Evolutionary conservation across 805 yeast genomes (phyloP).

Genomic region (Metschnikowia proteae): DNA sequence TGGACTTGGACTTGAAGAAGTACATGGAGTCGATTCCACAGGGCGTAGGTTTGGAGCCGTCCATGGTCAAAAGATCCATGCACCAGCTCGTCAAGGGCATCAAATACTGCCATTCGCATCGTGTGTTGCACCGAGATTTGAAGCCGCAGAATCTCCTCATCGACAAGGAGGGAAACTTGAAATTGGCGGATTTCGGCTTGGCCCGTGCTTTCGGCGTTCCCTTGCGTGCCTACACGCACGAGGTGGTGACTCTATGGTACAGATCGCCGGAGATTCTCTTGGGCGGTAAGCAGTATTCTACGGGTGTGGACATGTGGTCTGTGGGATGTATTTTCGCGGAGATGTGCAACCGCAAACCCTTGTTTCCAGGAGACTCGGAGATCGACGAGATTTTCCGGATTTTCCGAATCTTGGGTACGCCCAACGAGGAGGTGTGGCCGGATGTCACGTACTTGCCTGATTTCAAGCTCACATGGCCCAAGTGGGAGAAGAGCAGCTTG

Average conservation of each 20-base stretch:
- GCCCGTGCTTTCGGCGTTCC: constrained; percentile 99
- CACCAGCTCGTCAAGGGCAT: constrained; percentile 88
- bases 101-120: constrained; percentile 88
- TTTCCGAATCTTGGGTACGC: constrained; percentile 90
- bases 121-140: constrained; percentile 91
- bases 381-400: constrained; percentile 95
- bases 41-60: constrained; percentile 85
- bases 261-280: constrained; percentile 93
- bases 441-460: constrained; percentile 89
- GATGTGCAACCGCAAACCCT: constrained; percentile 92
- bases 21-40: constrained; percentile 95
- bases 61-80: constrained; percentile 89
- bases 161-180: constrained; percentile 88
- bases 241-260: constrained; percentile 97
- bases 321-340: constrained; percentile 97
- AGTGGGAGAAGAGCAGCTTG: constrained; percentile 74
- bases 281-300: constrained; percentile 95
- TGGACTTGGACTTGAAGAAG: constrained; percentile 91
- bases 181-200: constrained; percentile 72
- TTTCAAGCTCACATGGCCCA: constrained; percentile 89
- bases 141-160: constrained; percentile 95
- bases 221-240: constrained; percentile 93
- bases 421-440: constrained; percentile 92
- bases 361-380: constrained; percentile 97
- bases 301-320: constrained; percentile 99